These are phyloP conservation scores for Colletotrichum trifolii DNA, from an alignment of 2,329 filamentous ascomycete genomes.

Conservation along the genomic window DNA sequence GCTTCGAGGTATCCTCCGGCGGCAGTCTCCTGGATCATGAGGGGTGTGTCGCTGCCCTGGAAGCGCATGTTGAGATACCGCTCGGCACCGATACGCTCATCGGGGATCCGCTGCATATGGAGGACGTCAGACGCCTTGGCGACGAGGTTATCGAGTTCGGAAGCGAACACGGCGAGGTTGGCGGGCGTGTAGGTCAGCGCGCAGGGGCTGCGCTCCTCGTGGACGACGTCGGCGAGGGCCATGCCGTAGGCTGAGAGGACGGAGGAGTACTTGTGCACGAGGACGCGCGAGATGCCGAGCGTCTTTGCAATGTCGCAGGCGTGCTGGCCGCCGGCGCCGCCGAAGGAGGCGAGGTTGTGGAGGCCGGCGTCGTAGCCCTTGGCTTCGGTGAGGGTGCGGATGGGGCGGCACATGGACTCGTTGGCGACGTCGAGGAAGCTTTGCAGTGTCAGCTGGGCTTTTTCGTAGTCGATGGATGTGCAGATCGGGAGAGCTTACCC, in stretches of 20 bases:
- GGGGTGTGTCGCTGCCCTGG: slow-evolving; percentile 53
- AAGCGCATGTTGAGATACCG: slow-evolving; percentile 58
- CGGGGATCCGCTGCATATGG: slow-evolving; percentile 40
- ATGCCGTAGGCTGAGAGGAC: slow-evolving; percentile 55
- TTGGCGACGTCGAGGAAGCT: slow-evolving; percentile 50
- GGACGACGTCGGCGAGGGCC: slow-evolving; percentile 50
- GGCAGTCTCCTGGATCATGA: slow-evolving; percentile 51
- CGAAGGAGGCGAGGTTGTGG: slow-evolving; percentile 51
- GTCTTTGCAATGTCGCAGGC: slow-evolving; percentile 50
- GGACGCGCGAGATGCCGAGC: slow-evolving; percentile 48
- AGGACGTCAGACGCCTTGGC: slow-evolving; percentile 50
- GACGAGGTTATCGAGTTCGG: slow-evolving; percentile 43
- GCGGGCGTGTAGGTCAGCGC: slow-evolving; percentile 39
- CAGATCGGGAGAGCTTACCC: slow-evolving; percentile 43
- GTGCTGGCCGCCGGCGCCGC: slow-evolving; percentile 52
- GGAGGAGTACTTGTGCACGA: slow-evolving; percentile 49
- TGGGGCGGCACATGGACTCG: slow-evolving; percentile 49
- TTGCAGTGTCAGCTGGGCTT: background rate
- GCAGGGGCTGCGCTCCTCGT: slow-evolving; percentile 47
- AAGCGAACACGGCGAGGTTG: slow-evolving; percentile 35
- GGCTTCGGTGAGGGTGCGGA: slow-evolving; percentile 49
- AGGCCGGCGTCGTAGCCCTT: slow-evolving; percentile 48
- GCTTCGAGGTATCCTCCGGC: slow-evolving; percentile 44
- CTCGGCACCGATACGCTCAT: slow-evolving; percentile 39
- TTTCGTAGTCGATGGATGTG: background rate